Evolutionary conservation across 768 basidiomycete genomes (phyloP).

Genomic region (Terana coerulea): DNA sequence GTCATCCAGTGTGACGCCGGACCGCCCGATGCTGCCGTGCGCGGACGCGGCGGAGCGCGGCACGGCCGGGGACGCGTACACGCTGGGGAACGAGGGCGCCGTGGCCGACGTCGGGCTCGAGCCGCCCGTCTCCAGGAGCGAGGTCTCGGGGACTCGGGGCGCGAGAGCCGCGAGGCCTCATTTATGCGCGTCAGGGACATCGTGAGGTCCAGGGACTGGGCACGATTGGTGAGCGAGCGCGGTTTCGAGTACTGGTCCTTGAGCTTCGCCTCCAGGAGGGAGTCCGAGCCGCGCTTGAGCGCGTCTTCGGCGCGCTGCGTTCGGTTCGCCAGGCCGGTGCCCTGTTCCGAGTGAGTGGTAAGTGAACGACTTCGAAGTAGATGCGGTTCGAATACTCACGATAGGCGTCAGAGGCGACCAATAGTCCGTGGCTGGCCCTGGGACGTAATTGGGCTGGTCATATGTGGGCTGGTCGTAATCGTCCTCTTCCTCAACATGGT

Average conservation of each 20-base stretch:
- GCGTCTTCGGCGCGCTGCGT: conserved; percentile 72
- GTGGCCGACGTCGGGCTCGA: conserved; percentile 78
- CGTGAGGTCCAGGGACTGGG: conserved; percentile 86
- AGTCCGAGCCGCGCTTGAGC: conserved; percentile 79
- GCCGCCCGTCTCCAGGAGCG: conserved; percentile 68
- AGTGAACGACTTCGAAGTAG: conserved; percentile 17
- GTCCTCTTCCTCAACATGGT: conserved; percentile 72
- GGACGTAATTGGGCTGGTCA: conserved; percentile 55
- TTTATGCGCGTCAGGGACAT: conserved; percentile 80
- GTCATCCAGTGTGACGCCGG: conserved; percentile 26
- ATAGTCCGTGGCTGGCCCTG: conserved; percentile 57
- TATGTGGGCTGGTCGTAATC: conserved; percentile 44
- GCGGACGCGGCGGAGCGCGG: conserved; percentile 32
- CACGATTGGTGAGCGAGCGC: conserved; percentile 79
- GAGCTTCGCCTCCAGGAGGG: conserved; percentile 77
- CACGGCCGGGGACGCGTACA: conserved; percentile 65
- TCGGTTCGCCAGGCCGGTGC: conserved; percentile 64
- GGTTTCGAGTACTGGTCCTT: conserved; percentile 76
- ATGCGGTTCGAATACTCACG: too few relatives aligned
- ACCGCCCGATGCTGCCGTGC: conserved; percentile 23
- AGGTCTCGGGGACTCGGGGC: conserved; percentile 78
- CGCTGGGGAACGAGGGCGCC: conserved; percentile 81
- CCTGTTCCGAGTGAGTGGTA: conserved; percentile 31
- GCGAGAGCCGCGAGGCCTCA: conserved; percentile 60
- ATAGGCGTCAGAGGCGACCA: conserved; percentile 78